A percentile compares a stretch with the other conserved stretches of the same genome.
Evolutionary conservation across 2,329 filamentous ascomycete species (phyloP).

Genomic region (Colletotrichum ledebouriae): DNA sequence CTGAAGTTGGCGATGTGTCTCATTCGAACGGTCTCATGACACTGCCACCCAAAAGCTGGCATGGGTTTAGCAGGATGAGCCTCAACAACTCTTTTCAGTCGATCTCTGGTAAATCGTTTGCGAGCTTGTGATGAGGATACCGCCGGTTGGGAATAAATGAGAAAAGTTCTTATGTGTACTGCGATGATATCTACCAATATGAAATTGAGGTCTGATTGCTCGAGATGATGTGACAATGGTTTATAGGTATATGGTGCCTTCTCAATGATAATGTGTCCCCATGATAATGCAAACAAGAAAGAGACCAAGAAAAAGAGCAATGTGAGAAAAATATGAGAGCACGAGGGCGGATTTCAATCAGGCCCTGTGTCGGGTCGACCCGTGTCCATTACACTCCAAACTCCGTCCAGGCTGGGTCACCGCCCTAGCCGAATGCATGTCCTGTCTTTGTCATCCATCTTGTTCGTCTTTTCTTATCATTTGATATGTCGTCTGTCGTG

Average conservation of each 20-base stretch:
- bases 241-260: background rate
- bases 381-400: conserved; percentile 36
- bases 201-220: conserved; percentile 7
- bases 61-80: background rate
- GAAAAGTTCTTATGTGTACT: conserved; percentile 9
- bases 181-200: conserved; percentile 14
- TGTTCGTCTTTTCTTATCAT: conserved; percentile 7
- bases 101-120: background rate
- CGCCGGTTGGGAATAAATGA: background rate
- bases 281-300: conserved; percentile 15
- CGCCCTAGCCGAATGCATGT: conserved; percentile 39
- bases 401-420: conserved; percentile 38
- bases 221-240: conserved; percentile 21
- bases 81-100: too few species aligned
- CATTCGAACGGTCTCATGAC: background rate
- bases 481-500: conserved; percentile 12
- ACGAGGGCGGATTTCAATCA: background rate
- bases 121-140: too few species aligned
- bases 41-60: conserved; percentile 2
- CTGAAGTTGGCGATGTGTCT: conserved; percentile 1
- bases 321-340: background rate
- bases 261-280: conserved; percentile 1
- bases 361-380: conserved; percentile 1
- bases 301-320: background rate
- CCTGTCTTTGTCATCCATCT: conserved; percentile 21